Base-by-base conservation (phyloP, 805 yeast species). In the Priceomyces medius region DNA sequence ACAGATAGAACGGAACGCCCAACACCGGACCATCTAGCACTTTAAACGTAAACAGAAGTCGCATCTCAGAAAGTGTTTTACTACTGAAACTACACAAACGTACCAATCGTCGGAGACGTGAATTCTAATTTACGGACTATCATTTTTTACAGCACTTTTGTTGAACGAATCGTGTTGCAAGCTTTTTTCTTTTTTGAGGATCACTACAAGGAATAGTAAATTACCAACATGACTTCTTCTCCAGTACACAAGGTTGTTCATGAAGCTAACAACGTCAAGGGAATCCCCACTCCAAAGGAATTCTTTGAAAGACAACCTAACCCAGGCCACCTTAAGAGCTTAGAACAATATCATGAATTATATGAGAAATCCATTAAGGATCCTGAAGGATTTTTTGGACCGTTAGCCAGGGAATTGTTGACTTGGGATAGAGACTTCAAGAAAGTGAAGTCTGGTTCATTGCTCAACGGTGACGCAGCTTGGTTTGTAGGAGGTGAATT, bases 401-500 rank as follows among this genome's bases (percentile, higher is more conserved):
- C 80, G 38, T 70, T 77, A 61, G 97, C 96, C 38, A 76, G 73
- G 43, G 79, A 83, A 56, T 74, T 79, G 42, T 75, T 90, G 51
- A 66, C 77, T 54, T 90, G 97, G 97, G 87, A 83, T 59, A 79
- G 73, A 45, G 88, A 81, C 40, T 90, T 87, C 65, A 72, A 75
- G 53, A 73, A 76, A 44, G 93, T 77, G 54, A 76, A 68, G 43
- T 66, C 67, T 39, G 95, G 93, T 27, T 73, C 84, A 40, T 77
- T 84, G 49, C 77, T 73, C 50, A 66, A 82, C 51, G 70, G 66
- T 42, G 65, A 59, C 50, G 51, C 83, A 16, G 78, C 87, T 24
- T 86, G 93, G 93, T 86, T 86, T 59, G 63, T 85, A 21, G 84
- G 83, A 43, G 95, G 95, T 47, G 80, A 84, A 59, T 68, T 86